A percentile compares a stretch with the other conserved stretches of the same genome.
phyloP scores from a whole-genome alignment of 352 stramenopile genomes.

The Pythium aquatile region DNA sequence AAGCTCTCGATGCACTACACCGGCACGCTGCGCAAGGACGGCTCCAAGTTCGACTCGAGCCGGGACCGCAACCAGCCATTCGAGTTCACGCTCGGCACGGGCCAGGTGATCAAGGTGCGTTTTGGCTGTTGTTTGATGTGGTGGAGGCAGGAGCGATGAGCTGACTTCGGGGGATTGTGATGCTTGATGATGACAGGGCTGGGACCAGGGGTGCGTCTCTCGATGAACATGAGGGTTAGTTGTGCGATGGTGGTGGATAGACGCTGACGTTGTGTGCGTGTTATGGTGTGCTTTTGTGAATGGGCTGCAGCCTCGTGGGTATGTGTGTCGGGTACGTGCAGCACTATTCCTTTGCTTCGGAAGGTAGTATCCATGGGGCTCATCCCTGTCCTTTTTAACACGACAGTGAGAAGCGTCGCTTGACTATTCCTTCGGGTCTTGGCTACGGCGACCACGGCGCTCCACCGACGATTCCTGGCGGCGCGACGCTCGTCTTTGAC shows the following conservation, averaged over 20 bases:
- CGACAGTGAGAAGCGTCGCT: slow-evolving; percentile 78
- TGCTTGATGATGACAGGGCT: slow-evolving; percentile 43
- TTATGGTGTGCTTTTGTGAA: slow-evolving; percentile 13
- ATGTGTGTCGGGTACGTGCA: slow-evolving; percentile 83
- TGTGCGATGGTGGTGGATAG: not conserved
- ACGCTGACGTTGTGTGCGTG: slow-evolving; percentile 13
- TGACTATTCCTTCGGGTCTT: slow-evolving; percentile 86
- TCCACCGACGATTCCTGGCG: slow-evolving; percentile 91
- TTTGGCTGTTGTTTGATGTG: not conserved
- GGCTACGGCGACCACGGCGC: slow-evolving; percentile 94
- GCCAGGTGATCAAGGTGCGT: slow-evolving; percentile 93
- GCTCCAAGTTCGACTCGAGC: slow-evolving; percentile 97
- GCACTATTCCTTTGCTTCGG: not conserved
- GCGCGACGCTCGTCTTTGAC: slow-evolving; percentile 95
- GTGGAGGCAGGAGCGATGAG: slow-evolving; percentile 1
- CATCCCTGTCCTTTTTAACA: not conserved
- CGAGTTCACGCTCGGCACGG: slow-evolving; percentile 93
- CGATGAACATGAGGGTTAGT: not conserved
- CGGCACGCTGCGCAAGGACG: slow-evolving; percentile 93
- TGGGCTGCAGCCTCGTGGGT: slow-evolving; percentile 59
- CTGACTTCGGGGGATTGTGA: slow-evolving; percentile 11
- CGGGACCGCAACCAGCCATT: slow-evolving; percentile 92
- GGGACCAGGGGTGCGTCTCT: slow-evolving; percentile 72
- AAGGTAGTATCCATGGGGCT: not conserved
- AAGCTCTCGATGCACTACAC: slow-evolving; percentile 96